These are phyloP conservation scores for Suhomyces choctaworum DNA, from an alignment of 1,139 yeast genomes.

Conservation along the genomic window DNA sequence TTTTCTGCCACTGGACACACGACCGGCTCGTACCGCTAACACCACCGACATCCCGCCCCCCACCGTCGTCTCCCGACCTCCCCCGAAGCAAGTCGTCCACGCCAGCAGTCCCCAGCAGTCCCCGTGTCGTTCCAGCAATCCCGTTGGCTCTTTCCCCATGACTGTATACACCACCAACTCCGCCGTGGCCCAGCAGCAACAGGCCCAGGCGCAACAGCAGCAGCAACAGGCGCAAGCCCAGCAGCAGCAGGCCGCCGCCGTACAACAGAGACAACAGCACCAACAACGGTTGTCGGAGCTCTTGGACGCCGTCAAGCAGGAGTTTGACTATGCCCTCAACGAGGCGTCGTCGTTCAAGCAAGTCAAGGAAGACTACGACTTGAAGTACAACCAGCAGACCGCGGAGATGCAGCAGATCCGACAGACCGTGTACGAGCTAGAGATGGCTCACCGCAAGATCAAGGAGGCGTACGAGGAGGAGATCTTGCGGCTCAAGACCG, in stretches of 20 bases:
- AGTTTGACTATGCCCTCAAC: constrained; percentile 80
- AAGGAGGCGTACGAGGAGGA: constrained; percentile 96
- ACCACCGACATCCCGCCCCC: constrained; percentile 2
- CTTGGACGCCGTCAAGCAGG: constrained; percentile 88
- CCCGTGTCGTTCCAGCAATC: too few relatives aligned
- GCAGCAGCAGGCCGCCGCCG: constrained; percentile 18
- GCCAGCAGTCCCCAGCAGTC: neutral
- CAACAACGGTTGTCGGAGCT: constrained; percentile 69
- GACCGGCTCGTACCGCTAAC: constrained; percentile 3
- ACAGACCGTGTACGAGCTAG: constrained; percentile 91
- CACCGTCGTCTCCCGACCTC: too few relatives aligned
- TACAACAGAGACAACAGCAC: constrained; percentile 44
- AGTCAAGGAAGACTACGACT: constrained; percentile 92
- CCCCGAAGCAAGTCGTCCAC: too few relatives aligned
- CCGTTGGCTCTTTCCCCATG: constrained; percentile 21
- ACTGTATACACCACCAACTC: constrained; percentile 41
- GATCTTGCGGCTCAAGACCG: constrained; percentile 79
- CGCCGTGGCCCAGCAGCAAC: constrained; percentile 30
- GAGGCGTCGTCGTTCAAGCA: constrained; percentile 87
- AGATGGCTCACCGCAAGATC: constrained; percentile 90
- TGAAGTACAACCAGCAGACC: constrained; percentile 87
- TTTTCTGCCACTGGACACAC: constrained; percentile 4
- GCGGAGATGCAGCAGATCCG: constrained; percentile 94
- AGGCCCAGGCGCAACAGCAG: constrained; percentile 20
- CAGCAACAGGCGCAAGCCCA: constrained; percentile 30